Conservation (phyloP, 768 basidiomycete genomes). For the Amanita subjunquillea region DNA sequence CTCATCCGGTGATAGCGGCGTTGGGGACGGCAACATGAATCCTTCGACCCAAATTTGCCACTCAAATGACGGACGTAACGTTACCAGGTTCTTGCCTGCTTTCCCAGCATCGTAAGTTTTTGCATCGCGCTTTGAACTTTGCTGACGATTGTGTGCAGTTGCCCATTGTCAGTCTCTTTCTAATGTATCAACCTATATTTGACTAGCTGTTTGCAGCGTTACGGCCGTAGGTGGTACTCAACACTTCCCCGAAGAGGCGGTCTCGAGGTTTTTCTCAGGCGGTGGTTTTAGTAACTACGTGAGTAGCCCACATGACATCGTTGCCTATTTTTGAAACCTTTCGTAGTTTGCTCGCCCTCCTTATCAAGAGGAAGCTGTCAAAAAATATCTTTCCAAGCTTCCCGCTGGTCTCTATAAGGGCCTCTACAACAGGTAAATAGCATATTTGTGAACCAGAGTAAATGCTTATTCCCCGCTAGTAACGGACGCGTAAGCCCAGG, state of each 20-base stretch:
- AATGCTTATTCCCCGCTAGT: background rate
- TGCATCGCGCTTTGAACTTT: background rate
- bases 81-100: slow-evolving; percentile 38
- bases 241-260: slow-evolving; percentile 48
- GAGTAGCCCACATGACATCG: slow-evolving; percentile 11
- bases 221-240: slow-evolving; percentile 64
- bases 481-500: slow-evolving; percentile 20
- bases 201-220: slow-evolving; percentile 31
- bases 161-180: slow-evolving; percentile 35
- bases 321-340: background rate
- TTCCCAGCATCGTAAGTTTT: slow-evolving; percentile 48
- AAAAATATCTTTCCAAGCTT: slow-evolving; percentile 32
- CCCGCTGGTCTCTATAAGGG: slow-evolving; percentile 41
- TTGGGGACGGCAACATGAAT: slow-evolving; percentile 50
- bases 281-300: slow-evolving; percentile 70
- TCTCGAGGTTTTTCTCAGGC: slow-evolving; percentile 43
- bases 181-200: background rate
- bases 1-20: slow-evolving; percentile 59
- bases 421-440: slow-evolving; percentile 34
- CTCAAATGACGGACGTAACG: slow-evolving; percentile 48
- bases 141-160: slow-evolving; percentile 15
- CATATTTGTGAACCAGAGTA: background rate
- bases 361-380: slow-evolving; percentile 41
- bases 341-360: slow-evolving; percentile 41
- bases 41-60: slow-evolving; percentile 43